Evolutionary conservation across 2,329 filamentous ascomycete species (phyloP).

Genomic region (Fusarium robinianum): DNA sequence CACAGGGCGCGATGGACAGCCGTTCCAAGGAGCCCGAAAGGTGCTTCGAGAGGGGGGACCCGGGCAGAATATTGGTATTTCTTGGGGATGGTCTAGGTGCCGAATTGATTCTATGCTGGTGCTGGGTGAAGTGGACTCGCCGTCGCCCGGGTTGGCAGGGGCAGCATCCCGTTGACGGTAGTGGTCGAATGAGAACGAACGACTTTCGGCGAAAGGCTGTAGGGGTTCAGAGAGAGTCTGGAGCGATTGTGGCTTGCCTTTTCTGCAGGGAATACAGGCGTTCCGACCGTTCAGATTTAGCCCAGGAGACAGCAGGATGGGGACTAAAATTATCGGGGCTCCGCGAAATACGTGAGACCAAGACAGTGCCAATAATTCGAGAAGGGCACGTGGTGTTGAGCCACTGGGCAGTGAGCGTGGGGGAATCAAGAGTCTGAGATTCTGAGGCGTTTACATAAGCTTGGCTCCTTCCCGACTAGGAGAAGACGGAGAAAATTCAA

Average conservation of each 20-base stretch:
- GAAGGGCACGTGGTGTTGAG: constrained; percentile 35
- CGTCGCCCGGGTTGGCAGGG: constrained; percentile 5
- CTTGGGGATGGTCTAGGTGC: not conserved
- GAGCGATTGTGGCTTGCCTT: constrained; percentile 25
- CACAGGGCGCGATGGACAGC: too few species aligned
- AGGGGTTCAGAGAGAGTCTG: constrained; percentile 5
- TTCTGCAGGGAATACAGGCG: constrained; percentile 12
- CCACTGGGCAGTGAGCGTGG: constrained; percentile 21
- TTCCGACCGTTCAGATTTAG: constrained; percentile 2
- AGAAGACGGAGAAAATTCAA: too few species aligned
- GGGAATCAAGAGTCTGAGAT: too few species aligned
- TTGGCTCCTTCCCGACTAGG: too few species aligned
- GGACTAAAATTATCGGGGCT: constrained; percentile 4
- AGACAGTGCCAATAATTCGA: constrained; percentile 18
- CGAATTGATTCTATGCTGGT: too few species aligned
- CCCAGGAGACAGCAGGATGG: constrained; percentile 1
- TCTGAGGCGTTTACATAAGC: constrained; percentile 9
- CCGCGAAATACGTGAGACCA: constrained; percentile 2
- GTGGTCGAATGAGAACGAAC: too few species aligned
- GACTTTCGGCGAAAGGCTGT: not conserved
- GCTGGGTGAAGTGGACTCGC: constrained; percentile 11
- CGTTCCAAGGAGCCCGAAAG: not conserved
- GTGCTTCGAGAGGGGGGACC: constrained; percentile 1
- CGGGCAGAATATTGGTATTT: not conserved
- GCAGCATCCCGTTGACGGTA: too few species aligned